Evolutionary conservation across 106 monocot genomes (phyloP), one percentile per base, ranked within the genome.

Genomic region (Ottelia alismoides): DNA sequence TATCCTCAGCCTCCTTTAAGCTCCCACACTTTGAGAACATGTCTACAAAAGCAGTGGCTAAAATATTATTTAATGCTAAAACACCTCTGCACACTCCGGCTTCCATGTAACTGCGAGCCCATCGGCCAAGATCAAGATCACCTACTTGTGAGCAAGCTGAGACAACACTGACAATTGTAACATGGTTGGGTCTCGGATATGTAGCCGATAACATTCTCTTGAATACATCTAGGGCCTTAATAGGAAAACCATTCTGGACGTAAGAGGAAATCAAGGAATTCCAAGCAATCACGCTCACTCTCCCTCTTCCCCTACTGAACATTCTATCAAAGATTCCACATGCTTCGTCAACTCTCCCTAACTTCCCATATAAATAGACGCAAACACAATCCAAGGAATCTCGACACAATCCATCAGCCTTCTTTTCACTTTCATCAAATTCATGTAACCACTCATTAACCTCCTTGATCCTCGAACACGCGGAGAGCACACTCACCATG

Each of bases 1-100:
- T 35, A 14, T 32, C 26, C 54, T 47, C 26, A 11, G 61, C 66
- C 28, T 54, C 55, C 40, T 43, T 31, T 3, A 66, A 49, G 26
- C 61, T 66, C n/a, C 66, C 73, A 49, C 73, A 73, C 26, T 73
- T 73, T 32, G 66, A 73, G 17, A 61, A 73, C 73, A 73, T 73
- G 47, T 67, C 73, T 21, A 73, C 50, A 11, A 73, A 60, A 24
- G 73, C 51, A 24, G 73, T 73, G n/a, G 66, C 73, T n/a, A 73
- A 47, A 47, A 66, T 73, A 1, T 47, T 55, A 28, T 73, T 67
- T 1, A 47, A 40, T 25, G 48, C 47, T 0, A 64, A 26, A 30
- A 66, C n/a, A 2, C 19, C 60, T 51, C 27, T 45, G 19, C 28
- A 7, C 9, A 27, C 27, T 18, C 31, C 27, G 6, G 35, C 22